Base-by-base conservation (phyloP, 805 yeast species). In the Phaffomyces antillensis region DNA sequence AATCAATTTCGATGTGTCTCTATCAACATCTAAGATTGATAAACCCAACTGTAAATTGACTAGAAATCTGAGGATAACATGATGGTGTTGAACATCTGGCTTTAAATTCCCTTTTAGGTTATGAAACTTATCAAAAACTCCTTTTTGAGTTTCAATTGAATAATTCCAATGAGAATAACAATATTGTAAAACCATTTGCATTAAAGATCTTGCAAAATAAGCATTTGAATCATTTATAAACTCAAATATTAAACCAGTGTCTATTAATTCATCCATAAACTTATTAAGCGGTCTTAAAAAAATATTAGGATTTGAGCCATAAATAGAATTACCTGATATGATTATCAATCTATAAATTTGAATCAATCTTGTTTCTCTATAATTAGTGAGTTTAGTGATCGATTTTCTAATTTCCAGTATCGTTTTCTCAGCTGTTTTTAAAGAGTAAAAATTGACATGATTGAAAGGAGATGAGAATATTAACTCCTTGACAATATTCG, bases 131-230 rank as follows among this genome's bases (percentile, higher is more conserved):
- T 47, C 47, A 9, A 65, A 43, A 10, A 47, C 46, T 1, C 41
- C 23, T 2, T 52, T 31, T 23, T 60, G 55, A 9, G 58, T 47
- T 9, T 37, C 36, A 5, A 40, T 38, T 7, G 48, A 44, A 45
- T 59, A 70, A 20, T 55, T 54, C 76, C 76, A 75, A 47, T 73
- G 75, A 10, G 66, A 59, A 58, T 72, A 70, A 44, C 75, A 70
- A 49, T 72, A 75, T 40, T 63, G 65, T 16, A 75, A 52, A 3
- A 74, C 47, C 54, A 69, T 54, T 30, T 75, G 79, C 12, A 72
- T 39, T 18, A 74, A 40, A 1, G 65, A 51, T 38, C 62, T 55
- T 15, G 66, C 58, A 6, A 60, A 43, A 20, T 60, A 53, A 0
- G 53, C 17, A 10, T 53, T 53, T 6, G 50, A 37, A 0, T 50